Conservation (phyloP, 208 protist species). For the Blechomonas ayalai region DNA sequence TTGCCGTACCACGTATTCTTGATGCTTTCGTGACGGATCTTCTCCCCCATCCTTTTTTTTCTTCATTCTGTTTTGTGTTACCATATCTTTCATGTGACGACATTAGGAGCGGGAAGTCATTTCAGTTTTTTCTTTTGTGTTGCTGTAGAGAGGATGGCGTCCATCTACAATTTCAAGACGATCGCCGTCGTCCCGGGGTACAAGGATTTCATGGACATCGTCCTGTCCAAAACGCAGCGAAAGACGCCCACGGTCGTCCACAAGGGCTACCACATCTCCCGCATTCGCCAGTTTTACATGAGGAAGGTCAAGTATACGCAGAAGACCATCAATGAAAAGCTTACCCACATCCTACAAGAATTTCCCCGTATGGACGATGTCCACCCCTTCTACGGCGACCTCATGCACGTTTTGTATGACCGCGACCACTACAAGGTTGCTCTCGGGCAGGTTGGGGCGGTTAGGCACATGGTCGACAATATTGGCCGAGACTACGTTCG, state of each 20-base stretch:
- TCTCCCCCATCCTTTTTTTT: slow-evolving; percentile 1
- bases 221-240: slow-evolving; percentile 98
- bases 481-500: slow-evolving; percentile 98
- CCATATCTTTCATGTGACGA: neutral
- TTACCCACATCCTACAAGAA: slow-evolving; percentile 94
- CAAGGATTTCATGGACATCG: slow-evolving; percentile 99
- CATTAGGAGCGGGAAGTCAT: neutral
- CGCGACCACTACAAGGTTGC: slow-evolving; percentile 99
- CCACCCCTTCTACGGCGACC: slow-evolving; percentile 99
- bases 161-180: slow-evolving; percentile 98
- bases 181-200: slow-evolving; percentile 96
- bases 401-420: slow-evolving; percentile 99
- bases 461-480: slow-evolving; percentile 96
- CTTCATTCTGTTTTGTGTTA: slow-evolving; percentile 6
- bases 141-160: slow-evolving; percentile 40
- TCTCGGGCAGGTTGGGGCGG: slow-evolving; percentile 98
- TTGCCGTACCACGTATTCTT: neutral
- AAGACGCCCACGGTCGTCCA: slow-evolving; percentile 99
- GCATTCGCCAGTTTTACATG: slow-evolving; percentile 99
- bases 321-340: slow-evolving; percentile 97
- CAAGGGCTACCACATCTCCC: slow-evolving; percentile 97
- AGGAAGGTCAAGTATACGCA: slow-evolving; percentile 99
- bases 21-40: neutral
- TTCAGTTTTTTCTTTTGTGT: slow-evolving; percentile 2
- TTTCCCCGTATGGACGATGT: slow-evolving; percentile 98